Evolutionary conservation across 1,139 yeast genomes (phyloP), one percentile per base, ranked within the genome.

Genomic region (Candida smagusa): DNA sequence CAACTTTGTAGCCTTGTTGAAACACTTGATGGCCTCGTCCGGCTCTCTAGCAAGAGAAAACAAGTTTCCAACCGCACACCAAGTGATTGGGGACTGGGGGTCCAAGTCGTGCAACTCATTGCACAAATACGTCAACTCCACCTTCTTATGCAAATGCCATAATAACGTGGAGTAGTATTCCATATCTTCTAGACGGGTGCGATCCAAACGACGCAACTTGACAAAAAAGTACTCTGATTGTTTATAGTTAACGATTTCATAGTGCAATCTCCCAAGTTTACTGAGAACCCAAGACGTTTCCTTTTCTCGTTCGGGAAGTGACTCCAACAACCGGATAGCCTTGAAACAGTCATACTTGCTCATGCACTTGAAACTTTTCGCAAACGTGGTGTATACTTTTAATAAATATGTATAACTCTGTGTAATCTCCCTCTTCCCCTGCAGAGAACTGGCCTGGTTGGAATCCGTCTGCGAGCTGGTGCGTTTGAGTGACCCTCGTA

Each of bases 61-160:
- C 34, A 92, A 74, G 57, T 94, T 92, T 2, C 98, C 98, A 37
- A 89, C 70, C 0, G 86, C 82, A 52, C 95, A 86, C 98, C 98
- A 92, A 0, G 97, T 83, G 44, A 88, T 84, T 2, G 96, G 84
- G 7, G 82, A 69, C 22, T 72, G 62, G 9, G 84, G 69, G 49
- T 81, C 80, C 22, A 83, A 65, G 45, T 81, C 88, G 47, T 84
- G 72, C 31, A 89, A 64, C 49, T 89, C 97, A 53, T 86, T 88
- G 5, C 96, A 87, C 42, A 94, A 67, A 52, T 74, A 81, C 16
- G 95, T 82, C 36, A 92, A 68, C 41, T 84, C 92, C n/a, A 80
- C 78, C 41, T 85, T 90, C 49, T 83, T 84, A 42, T 85, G 89
- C 38, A 89, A 64, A 63, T 92, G 98, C 99, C 99, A 92, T 42